phyloP scores from a whole-genome alignment of 768 basidiomycete genomes.

The Rhizopogon vinicolor region DNA sequence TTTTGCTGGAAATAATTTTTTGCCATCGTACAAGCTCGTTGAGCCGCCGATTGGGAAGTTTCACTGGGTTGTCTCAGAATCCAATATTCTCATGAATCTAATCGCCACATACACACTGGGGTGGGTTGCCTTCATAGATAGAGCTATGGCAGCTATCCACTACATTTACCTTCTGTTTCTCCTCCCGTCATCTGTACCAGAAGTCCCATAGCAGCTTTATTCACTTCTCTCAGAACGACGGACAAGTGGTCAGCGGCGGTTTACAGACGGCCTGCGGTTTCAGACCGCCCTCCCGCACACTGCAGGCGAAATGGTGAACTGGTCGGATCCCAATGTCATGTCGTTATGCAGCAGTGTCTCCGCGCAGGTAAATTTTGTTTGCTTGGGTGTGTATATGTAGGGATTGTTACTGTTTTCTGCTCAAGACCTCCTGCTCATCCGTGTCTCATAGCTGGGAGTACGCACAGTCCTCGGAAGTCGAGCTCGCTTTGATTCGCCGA shows the following conservation, averaged over 20 bases:
- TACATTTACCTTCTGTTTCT: not conserved
- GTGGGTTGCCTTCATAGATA: not conserved
- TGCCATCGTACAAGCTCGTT: not conserved
- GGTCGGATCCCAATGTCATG: not conserved
- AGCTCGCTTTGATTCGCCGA: not conserved
- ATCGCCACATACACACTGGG: not conserved
- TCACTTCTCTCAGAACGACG: not conserved
- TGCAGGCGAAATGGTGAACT: not conserved
- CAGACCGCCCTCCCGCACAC: not conserved
- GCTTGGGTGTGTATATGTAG: not conserved
- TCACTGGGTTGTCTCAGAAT: too few species aligned
- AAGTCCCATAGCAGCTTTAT: not conserved
- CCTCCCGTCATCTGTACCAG: not conserved
- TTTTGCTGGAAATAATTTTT: too few species aligned
- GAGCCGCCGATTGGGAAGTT: not conserved
- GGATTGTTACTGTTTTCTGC: not conserved
- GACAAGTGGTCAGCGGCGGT: too few species aligned
- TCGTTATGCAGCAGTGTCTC: not conserved
- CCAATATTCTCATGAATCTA: not conserved
- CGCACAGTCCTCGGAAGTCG: not conserved
- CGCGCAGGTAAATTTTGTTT: not conserved
- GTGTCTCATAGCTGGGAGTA: not conserved
- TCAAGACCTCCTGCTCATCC: not conserved
- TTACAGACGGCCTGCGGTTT: not conserved
- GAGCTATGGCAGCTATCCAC: not conserved